phyloP scores from a whole-genome alignment of 805 yeast species.

The Novakomyces olei region DNA sequence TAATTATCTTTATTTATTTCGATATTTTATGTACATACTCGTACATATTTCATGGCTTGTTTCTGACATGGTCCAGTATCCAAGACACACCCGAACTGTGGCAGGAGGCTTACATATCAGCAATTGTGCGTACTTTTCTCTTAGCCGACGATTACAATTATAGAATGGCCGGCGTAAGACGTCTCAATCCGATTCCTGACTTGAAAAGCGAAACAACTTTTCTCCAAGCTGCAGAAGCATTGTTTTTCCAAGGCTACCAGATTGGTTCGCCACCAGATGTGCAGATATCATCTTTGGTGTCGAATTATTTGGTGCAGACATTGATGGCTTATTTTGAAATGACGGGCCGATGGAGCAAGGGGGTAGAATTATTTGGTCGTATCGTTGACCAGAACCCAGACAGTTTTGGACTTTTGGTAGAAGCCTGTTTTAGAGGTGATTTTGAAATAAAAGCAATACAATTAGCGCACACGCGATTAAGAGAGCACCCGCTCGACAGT shows the following conservation, averaged over 20 bases:
- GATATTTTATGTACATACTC: no score
- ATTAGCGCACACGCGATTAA: conserved; percentile 21
- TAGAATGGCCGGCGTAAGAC: conserved; percentile 62
- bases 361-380: conserved; percentile 33
- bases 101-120: conserved; percentile 36
- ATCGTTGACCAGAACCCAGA: conserved; percentile 30
- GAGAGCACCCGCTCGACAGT: conserved; percentile 30
- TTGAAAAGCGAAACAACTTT: conserved; percentile 30
- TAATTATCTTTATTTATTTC: no score
- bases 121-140: conserved; percentile 52
- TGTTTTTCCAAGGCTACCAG: conserved; percentile 26
- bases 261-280: conserved; percentile 47
- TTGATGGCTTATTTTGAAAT: conserved; percentile 40
- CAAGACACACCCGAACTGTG: conserved; percentile 17
- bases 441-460: conserved; percentile 29
- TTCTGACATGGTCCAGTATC: no score
- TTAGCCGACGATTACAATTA: conserved; percentile 61
- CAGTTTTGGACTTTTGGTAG: conserved; percentile 28
- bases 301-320: conserved; percentile 56
- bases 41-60: no score
- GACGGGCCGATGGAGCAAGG: conserved; percentile 43
- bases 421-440: conserved; percentile 14
- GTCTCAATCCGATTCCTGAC: conserved; percentile 48
- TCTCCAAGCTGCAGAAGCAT: conserved; percentile 38
- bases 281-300: conserved; percentile 40